These are phyloP conservation scores for Suhomyces pyralidae DNA, from an alignment of 805 yeast species.

Conservation along the genomic window DNA sequence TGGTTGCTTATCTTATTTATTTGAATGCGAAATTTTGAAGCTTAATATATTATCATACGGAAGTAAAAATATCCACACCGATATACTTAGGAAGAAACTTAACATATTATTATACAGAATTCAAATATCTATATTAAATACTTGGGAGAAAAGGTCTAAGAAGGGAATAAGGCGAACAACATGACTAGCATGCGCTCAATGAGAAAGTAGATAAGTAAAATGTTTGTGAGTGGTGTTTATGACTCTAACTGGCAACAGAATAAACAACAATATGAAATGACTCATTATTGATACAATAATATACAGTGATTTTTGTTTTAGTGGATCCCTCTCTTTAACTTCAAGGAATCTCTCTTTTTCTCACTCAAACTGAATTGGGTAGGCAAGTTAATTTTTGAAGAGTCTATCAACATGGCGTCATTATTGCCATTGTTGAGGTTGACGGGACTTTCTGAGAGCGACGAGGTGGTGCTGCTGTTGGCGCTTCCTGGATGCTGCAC, in stretches of 20 bases:
- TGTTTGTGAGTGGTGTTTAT: neutral
- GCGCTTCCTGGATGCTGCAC: slow-evolving; percentile 3
- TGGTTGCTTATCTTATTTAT: neutral
- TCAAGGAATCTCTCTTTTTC: slow-evolving; percentile 44
- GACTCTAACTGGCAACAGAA: neutral
- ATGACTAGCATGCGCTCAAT: neutral
- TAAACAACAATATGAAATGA: neutral
- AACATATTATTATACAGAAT: neutral
- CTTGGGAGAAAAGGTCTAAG: neutral
- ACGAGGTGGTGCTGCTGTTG: slow-evolving; percentile 6
- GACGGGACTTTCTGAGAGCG: slow-evolving; percentile 14
- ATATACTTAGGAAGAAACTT: neutral
- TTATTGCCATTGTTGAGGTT: slow-evolving; percentile 8
- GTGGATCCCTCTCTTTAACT: slow-evolving; percentile 44
- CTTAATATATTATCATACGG: neutral
- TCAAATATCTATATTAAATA: neutral
- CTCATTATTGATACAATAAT: neutral
- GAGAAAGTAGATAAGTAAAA: neutral
- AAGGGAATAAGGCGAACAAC: neutral
- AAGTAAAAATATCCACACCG: neutral
- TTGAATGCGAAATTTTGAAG: neutral
- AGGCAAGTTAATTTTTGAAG: slow-evolving; percentile 24
- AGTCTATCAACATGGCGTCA: slow-evolving; percentile 10
- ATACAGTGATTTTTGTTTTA: slow-evolving; percentile 10
- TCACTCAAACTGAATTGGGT: slow-evolving; percentile 38